A percentile compares a stretch with the other conserved stretches of the same genome.
phyloP scores from a whole-genome alignment of 371 early-diverging fungal genomes.

The Apophysomyces ossiformis region DNA sequence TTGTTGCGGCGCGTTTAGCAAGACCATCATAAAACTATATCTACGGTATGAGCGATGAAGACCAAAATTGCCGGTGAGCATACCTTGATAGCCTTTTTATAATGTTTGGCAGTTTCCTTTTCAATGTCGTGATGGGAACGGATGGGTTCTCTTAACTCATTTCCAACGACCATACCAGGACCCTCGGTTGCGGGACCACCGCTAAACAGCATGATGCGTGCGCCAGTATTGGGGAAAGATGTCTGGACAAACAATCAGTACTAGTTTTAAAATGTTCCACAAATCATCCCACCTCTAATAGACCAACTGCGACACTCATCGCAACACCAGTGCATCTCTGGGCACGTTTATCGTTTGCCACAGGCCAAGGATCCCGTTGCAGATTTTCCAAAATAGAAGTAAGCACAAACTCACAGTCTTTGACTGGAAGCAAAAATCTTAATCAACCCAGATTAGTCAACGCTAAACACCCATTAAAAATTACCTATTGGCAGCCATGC shows the following conservation, averaged over 20 bases:
- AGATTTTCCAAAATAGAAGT: slow-evolving; percentile 95
- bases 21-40: slow-evolving; percentile 90
- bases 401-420: slow-evolving; percentile 95
- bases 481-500: slow-evolving; percentile 66
- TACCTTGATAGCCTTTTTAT: slow-evolving; percentile 90
- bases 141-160: slow-evolving; percentile 93
- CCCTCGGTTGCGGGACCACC: slow-evolving; percentile 99
- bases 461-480: background rate
- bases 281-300: slow-evolving; percentile 75
- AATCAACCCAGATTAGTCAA: background rate
- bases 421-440: slow-evolving; percentile 88
- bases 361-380: slow-evolving; percentile 99
- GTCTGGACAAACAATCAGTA: slow-evolving; percentile 43
- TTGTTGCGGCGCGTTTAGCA: slow-evolving; percentile 84
- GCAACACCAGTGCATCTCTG: slow-evolving; percentile 99
- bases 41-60: background rate
- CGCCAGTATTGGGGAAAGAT: slow-evolving; percentile 93
- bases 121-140: slow-evolving; percentile 98
- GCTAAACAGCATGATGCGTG: slow-evolving; percentile 95
- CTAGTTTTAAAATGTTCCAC: background rate
- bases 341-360: slow-evolving; percentile 91
- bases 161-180: slow-evolving; percentile 96
- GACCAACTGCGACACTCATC: slow-evolving; percentile 92
- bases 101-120: slow-evolving; percentile 92
- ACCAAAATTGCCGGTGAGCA: background rate